Base-by-base conservation (phyloP, 768 basidiomycete species). In the Clathrus columnatus region DNA sequence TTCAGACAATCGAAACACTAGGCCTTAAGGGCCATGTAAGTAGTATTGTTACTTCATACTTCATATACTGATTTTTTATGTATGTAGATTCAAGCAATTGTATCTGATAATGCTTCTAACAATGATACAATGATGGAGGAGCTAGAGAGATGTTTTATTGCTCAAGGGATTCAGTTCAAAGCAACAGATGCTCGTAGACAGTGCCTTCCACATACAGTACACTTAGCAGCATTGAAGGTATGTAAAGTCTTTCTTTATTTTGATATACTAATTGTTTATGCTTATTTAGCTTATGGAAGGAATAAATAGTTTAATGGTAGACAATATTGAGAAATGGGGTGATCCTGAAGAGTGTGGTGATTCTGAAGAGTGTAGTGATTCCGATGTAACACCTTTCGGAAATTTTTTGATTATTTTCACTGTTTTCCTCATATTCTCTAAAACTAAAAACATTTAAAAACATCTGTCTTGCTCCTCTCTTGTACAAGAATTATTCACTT, bases 141-240 rank as follows among this genome's bases (percentile, higher is more conserved):
- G 0, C 61, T 73, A 32, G 65, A 61, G 28, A 8, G 10, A 0
- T 56, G 59, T 2, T 63, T 60, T 30, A 2, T 17, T 0, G 59
- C 50, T 2, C 50, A 44, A 11, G 60, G 61, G 2, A 65, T 72
- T 29, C 3, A 16, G 1, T 69, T 73, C 53, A 56, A 57, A 18
- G 62, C 68, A 1, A 16, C 1, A 8, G 43, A 62, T 10, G 60
- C 68, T 7, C 61, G 67, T 4, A 54, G 69, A 20, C 65, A 62
- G 17, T 73, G 71, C 60, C 68, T 72, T 67, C 72, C 70, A 0
- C 72, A 73, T 43, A 72, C 69, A 0, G 61, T 72, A 17, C 68
- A 73, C 54, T 64, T 73, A 28, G 70, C 70, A 5, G 67, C 68
- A 68, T 27, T 68, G 5, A 58, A 69, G 61, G 69, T 67, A 48